These are phyloP conservation scores for Eucalyptus polyanthemos DNA, from an alignment of 345 rosid genomes.

Conservation along the genomic window DNA sequence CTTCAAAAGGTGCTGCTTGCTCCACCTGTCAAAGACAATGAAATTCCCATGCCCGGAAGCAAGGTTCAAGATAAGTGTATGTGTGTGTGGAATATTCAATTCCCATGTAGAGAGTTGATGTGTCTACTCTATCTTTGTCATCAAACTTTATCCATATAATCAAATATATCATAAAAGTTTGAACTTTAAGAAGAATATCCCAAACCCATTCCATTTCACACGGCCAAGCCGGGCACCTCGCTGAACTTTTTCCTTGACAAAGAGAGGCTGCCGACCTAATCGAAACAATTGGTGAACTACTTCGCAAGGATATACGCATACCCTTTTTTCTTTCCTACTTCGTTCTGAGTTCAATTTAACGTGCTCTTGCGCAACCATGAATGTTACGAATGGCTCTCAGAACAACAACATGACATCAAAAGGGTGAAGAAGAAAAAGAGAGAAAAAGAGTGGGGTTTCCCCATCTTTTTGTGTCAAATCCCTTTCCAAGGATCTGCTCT, in stretches of 20 bases:
- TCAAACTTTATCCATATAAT: neutral
- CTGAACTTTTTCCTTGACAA: neutral
- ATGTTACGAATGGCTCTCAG: neutral
- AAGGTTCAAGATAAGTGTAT: neutral
- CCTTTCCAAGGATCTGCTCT: slow-evolving; percentile 41
- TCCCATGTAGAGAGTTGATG: neutral
- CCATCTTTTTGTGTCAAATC: slow-evolving; percentile 25
- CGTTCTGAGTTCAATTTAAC: neutral
- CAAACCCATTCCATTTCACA: neutral
- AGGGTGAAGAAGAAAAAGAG: neutral
- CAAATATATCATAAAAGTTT: neutral
- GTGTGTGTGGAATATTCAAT: neutral
- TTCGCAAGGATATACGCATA: neutral
- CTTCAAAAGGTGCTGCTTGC: neutral
- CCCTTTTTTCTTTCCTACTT: neutral
- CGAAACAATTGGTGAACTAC: neutral
- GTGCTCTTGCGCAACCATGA: neutral
- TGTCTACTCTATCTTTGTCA: neutral
- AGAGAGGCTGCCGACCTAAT: neutral
- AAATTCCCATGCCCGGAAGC: neutral
- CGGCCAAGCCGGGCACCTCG: neutral
- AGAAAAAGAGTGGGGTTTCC: neutral
- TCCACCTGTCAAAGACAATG: neutral
- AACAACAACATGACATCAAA: neutral
- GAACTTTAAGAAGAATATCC: neutral